These are phyloP conservation scores for Diplocarpon mali DNA, from an alignment of 2,329 filamentous ascomycete genomes.

Conservation along the genomic window DNA sequence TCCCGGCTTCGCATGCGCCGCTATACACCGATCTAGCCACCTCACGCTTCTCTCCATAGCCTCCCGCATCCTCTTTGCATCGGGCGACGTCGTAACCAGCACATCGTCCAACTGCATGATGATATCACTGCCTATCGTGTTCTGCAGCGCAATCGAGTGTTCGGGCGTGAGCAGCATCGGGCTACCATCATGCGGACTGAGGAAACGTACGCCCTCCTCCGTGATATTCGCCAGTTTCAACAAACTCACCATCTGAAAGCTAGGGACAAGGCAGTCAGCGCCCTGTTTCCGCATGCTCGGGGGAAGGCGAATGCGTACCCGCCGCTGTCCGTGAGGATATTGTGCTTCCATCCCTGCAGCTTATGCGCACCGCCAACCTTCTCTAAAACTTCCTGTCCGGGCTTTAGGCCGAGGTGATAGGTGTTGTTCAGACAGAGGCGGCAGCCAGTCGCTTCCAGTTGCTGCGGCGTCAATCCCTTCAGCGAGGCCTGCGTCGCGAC, in stretches of 20 bases:
- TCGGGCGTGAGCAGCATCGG: constrained; percentile 97
- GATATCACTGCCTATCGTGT: constrained; percentile 95
- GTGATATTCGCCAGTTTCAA: constrained; percentile 88
- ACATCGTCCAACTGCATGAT: constrained; percentile 99
- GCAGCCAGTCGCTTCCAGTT: constrained; percentile 82
- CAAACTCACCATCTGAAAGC: constrained; percentile 97
- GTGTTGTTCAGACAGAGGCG: constrained; percentile 94
- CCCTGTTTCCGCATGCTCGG: constrained; percentile 8
- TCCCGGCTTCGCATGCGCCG: constrained; percentile 72
- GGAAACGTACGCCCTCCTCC: constrained; percentile 84
- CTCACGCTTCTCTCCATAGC: constrained; percentile 91
- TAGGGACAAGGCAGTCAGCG: constrained; percentile 30
- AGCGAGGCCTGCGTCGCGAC: constrained; percentile 94
- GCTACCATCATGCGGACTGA: constrained; percentile 89
- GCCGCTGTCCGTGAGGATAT: constrained; percentile 77
- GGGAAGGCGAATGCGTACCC: constrained; percentile 37
- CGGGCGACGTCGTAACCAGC: constrained; percentile 88
- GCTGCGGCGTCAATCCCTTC: constrained; percentile 86
- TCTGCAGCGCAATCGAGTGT: constrained; percentile 91
- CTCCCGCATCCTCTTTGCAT: constrained; percentile 76
- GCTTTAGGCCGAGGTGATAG: constrained; percentile 91
- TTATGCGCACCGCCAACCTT: constrained; percentile 86
- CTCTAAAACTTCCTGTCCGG: constrained; percentile 81
- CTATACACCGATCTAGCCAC: constrained; percentile 93
- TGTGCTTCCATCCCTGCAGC: constrained; percentile 89